Evolutionary conservation across 2,329 filamentous ascomycete genomes (phyloP), one percentile per base, ranked within the genome.

Genomic region (Plectosphaerella plurivora): DNA sequence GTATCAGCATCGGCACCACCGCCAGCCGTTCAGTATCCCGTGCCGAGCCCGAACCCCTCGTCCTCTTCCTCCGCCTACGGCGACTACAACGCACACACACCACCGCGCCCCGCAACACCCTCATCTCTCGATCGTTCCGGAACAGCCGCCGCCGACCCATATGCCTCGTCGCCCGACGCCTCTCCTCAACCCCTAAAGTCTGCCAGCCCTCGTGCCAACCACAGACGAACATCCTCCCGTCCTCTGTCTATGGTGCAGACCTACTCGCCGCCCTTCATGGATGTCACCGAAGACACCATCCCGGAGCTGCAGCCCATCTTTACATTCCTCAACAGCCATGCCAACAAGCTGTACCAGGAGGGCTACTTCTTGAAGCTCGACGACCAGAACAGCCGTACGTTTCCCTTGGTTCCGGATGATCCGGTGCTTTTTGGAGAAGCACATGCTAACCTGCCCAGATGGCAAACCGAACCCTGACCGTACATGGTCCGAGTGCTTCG

Each of bases 321-420:
- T 71, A 89, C 84, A 55, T 94, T 91, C 65, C 81, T 99, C 59
- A 97, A 96, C 73, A 94, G 88, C 71, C 94, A 99, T 69, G 87
- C 85, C 53, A 97, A 97, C 71, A 97, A 97, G 73, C 76, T 97
- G 52, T 99, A 97, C 68, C 92, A 97, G 61, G 94, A 99, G 73
- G 94, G 94, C 37, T 99, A 97, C 66, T 97, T 99, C 60, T 73
- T 99, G 61, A 99, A 97, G 72, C 76, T 99, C 47, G 93, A 97
- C 68, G 94, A 99, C 69, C 85, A 96, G 61, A 95, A 97, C 65
- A 87, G 85, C 51, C 86, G 92, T 96, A 81, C 62, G 90, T 82
- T 53, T 35, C 45, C 28, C 28, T 18, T 42, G 22, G 8, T 39
- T 8, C 37, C 37, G 37, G 16, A 3, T 14, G 10, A 39, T 20